A percentile compares a stretch with the other conserved stretches of the same genome.
Evolutionary conservation across 2,329 filamentous ascomycete species (phyloP).

Genomic region (Fusarium abutilonis): DNA sequence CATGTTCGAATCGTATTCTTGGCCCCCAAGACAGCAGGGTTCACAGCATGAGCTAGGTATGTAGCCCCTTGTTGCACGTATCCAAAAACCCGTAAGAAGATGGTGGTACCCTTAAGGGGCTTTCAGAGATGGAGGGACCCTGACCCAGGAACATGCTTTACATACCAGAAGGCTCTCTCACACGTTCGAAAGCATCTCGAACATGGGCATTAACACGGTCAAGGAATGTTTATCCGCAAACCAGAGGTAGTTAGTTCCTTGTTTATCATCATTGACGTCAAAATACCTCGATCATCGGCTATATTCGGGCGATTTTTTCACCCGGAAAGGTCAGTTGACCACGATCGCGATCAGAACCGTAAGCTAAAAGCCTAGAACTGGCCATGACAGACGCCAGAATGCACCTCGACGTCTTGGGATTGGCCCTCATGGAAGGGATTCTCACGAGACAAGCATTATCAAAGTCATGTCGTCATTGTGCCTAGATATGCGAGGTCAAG

Average conservation of each 20-base stretch:
- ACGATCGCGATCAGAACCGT: slow-evolving; percentile 33
- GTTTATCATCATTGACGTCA: slow-evolving; percentile 27
- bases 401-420: slow-evolving; percentile 25
- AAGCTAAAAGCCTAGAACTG: slow-evolving; percentile 31
- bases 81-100: slow-evolving; percentile 3
- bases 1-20: not conserved
- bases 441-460: slow-evolving; percentile 14
- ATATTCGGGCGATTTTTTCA: slow-evolving; percentile 12
- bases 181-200: not conserved
- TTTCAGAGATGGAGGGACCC: slow-evolving; percentile 21
- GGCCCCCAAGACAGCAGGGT: not conserved
- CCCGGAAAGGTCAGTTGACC: slow-evolving; percentile 26
- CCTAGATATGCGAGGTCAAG: not conserved
- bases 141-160: slow-evolving; percentile 18
- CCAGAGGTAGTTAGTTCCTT: slow-evolving; percentile 13
- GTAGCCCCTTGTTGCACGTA: slow-evolving; percentile 14
- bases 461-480: slow-evolving; percentile 43
- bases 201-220: not conserved
- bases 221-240: slow-evolving; percentile 6
- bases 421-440: slow-evolving; percentile 21
- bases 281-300: slow-evolving; percentile 36
- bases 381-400: slow-evolving; percentile 23
- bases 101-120: slow-evolving; percentile 31
- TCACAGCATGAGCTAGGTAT: not conserved
- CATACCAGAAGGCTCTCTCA: not conserved